phyloP scores from a whole-genome alignment of 2,329 filamentous ascomycete species.

The Calonectria hawksworthii region DNA sequence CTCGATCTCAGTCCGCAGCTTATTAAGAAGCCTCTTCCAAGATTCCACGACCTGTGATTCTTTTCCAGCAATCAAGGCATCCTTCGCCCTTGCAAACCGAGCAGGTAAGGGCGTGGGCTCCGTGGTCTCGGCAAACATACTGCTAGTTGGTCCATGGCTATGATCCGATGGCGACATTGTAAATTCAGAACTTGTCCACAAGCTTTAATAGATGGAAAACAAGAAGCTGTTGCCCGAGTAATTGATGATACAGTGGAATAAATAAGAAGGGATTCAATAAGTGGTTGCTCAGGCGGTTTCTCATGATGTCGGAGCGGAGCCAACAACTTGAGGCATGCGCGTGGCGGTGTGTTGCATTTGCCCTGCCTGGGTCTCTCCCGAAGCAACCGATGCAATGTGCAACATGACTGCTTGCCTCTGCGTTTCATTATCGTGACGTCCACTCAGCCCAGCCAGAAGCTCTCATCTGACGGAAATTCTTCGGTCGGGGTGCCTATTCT shows the following conservation, averaged over 20 bases:
- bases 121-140: constrained; percentile 45
- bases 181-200: background rate
- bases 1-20: constrained; percentile 55
- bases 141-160: constrained; percentile 42
- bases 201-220: background rate
- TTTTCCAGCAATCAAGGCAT: constrained; percentile 53
- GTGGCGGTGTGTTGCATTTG: constrained; percentile 24
- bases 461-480: constrained; percentile 39
- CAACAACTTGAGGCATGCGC: background rate
- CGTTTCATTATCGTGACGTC: constrained; percentile 31
- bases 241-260: background rate
- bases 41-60: constrained; percentile 53
- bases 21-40: constrained; percentile 56
- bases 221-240: background rate
- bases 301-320: constrained; percentile 12
- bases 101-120: constrained; percentile 53
- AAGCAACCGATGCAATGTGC: constrained; percentile 13
- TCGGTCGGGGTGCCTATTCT: constrained; percentile 42
- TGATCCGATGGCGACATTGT: constrained; percentile 36
- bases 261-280: background rate
- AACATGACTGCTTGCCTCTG: constrained; percentile 18
- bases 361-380: constrained; percentile 19
- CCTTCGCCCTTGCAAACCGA: constrained; percentile 58
- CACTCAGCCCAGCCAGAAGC: constrained; percentile 2
- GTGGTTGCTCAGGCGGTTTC: background rate